Conservation (phyloP, 345 rosid genomes). For the rapeseed (Brassica napus) region Da-Ae NC_063443.1:9166501-9167000, state of each 20-base stretch:
- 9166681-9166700: constrained; percentile 69
- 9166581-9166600: constrained; percentile 65
- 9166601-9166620: constrained; percentile 79
- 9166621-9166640: constrained; percentile 87
- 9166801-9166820: constrained; percentile 92
- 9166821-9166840: constrained; percentile 63
- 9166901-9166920: constrained; percentile 56
- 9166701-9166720: constrained; percentile 87
- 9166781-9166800: constrained; percentile 89
- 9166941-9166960: constrained; percentile 76
- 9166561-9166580: constrained; percentile 78
- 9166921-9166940: constrained; percentile 80
- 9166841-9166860: constrained; percentile 96
- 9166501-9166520: constrained; percentile 48
- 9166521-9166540: constrained; percentile 57
- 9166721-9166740: constrained; percentile 94
- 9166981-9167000: constrained; percentile 90
- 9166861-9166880: constrained; percentile 97
- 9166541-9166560: constrained; percentile 56
- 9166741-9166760: constrained; percentile 96
- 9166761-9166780: constrained; percentile 93
- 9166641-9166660: constrained; percentile 96
- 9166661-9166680: constrained; percentile 92
- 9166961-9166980: constrained; percentile 80
- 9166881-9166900: constrained; percentile 83